Base-by-base conservation (phyloP, 1,284 basidiomycete species). In the Sanguinoderma infundibulare region DNA sequence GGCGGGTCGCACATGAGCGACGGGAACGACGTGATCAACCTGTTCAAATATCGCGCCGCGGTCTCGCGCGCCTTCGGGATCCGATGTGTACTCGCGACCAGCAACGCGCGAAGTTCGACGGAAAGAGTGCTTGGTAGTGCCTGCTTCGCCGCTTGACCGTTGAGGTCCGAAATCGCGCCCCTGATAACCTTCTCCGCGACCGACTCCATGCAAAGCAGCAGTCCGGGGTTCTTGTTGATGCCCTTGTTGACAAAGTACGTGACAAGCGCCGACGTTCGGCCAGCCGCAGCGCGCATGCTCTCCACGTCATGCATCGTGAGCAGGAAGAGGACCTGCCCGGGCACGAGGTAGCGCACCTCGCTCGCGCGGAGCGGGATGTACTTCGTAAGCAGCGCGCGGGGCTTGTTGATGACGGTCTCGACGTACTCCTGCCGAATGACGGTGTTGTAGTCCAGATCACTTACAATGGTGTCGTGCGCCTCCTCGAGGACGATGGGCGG, bases 401-500 rank as follows among this genome's bases (percentile, higher is more conserved):
- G 93, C 67, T 84, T 87, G 22, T 79, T 71, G 57, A 92, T 83
- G 20, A 91, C 94, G 39, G 86, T 90, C 62, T 89, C 83, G 1
- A 89, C 89, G 70, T 92, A 96, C 71, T 95, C 94, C 69, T 92
- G 91, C n/a, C 94, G 83, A 64, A 99, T 86, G 32, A 97, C 90
- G 8, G 95, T 91, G 74, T 96, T 97, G 75, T 96, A 98, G 74
- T 98, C 95, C 24, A 98, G 83, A 66, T 96, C 95, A 70, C 92
- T 95, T 35, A 90, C 90, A 38, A 96, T 85, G 56, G 91, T 93
- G 75, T 98, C 95, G 65, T 89, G 87, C 1, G 92, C 86, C 61
- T 87, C 87, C 73, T 97, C 95, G 32, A 92, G 78, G 4, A 98
- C 88, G 63, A 98, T 83, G 0, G 88, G 81, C 1, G 97, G 98